Evolutionary conservation across 2,329 filamentous ascomycete genomes (phyloP).

Genomic region (Blastomyces percursus): DNA sequence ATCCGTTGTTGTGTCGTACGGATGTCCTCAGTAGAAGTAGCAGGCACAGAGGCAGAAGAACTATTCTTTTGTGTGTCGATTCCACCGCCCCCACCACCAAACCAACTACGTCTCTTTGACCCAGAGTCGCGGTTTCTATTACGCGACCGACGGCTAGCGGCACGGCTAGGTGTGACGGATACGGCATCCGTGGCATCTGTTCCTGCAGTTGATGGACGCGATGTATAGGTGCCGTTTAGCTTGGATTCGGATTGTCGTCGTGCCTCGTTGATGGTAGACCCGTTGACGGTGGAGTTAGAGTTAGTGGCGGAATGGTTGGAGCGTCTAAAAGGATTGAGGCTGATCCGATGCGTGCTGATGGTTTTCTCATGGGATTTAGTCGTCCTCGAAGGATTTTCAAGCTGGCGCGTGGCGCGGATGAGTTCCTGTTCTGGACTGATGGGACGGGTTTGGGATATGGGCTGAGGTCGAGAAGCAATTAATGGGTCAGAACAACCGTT

Average conservation of each 20-base stretch:
- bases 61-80: slow-evolving; percentile 13
- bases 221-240: slow-evolving; percentile 14
- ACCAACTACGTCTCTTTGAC: slow-evolving; percentile 31
- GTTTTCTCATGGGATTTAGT: slow-evolving; percentile 26
- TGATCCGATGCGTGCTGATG: slow-evolving; percentile 32
- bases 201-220: slow-evolving; percentile 12
- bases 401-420: slow-evolving; percentile 24
- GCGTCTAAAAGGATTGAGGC: slow-evolving; percentile 36
- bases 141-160: slow-evolving; percentile 25
- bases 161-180: slow-evolving; percentile 28
- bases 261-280: slow-evolving; percentile 5
- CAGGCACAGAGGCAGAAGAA: slow-evolving; percentile 7
- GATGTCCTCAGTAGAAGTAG: slow-evolving; percentile 15
- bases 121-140: slow-evolving; percentile 21
- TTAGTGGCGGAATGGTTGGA: slow-evolving; percentile 26
- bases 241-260: slow-evolving; percentile 7
- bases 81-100: slow-evolving; percentile 24
- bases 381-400: slow-evolving; percentile 18
- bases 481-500: slow-evolving; percentile 26
- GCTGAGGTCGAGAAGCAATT: slow-evolving; percentile 17
- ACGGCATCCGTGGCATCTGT: slow-evolving; percentile 26
- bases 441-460: slow-evolving; percentile 19
- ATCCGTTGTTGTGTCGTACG: slow-evolving; percentile 16
- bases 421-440: slow-evolving; percentile 29
- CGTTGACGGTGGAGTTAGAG: slow-evolving; percentile 28